Percentiles rank a stretch among this genome's conserved stretches.
Evolutionary conservation across 1,284 basidiomycete genomes (phyloP).

Genomic region (Boletellus dicymbophilus): DNA sequence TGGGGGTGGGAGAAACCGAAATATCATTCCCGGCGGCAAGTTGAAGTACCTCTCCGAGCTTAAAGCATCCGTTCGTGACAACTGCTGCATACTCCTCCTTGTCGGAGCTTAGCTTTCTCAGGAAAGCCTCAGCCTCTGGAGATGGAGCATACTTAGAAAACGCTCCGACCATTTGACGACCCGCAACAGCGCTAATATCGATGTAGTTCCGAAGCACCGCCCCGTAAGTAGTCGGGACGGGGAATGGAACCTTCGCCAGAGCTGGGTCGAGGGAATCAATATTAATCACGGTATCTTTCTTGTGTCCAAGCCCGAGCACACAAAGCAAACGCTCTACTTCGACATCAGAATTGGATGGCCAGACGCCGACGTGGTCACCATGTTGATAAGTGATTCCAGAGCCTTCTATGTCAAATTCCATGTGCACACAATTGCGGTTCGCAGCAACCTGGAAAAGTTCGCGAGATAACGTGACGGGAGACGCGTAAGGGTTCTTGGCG

Average conservation of each 20-base stretch:
- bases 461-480: slow-evolving; percentile 75
- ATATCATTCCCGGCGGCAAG: slow-evolving; percentile 83
- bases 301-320: slow-evolving; percentile 81
- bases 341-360: slow-evolving; percentile 93
- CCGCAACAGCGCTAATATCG: slow-evolving; percentile 91
- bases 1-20: slow-evolving; percentile 51
- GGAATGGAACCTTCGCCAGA: slow-evolving; percentile 98
- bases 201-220: slow-evolving; percentile 97
- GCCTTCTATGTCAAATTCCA: slow-evolving; percentile 94
- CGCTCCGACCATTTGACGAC: slow-evolving; percentile 89
- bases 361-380: slow-evolving; percentile 96
- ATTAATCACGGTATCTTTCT: slow-evolving; percentile 81
- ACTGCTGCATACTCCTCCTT: slow-evolving; percentile 84
- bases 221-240: slow-evolving; percentile 93
- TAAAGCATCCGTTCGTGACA: slow-evolving; percentile 82
- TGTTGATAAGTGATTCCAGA: slow-evolving; percentile 99
- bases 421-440: slow-evolving; percentile 93
- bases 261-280: slow-evolving; percentile 97
- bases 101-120: slow-evolving; percentile 82
- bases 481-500: slow-evolving; percentile 95
- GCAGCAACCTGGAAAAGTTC: slow-evolving; percentile 82
- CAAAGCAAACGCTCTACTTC: slow-evolving; percentile 91
- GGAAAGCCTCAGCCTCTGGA: slow-evolving; percentile 71
- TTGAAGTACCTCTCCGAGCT: slow-evolving; percentile 91
- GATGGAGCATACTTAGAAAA: slow-evolving; percentile 90